Conservation (phyloP, 306 rosid species). For the Inga laurina region DNA sequence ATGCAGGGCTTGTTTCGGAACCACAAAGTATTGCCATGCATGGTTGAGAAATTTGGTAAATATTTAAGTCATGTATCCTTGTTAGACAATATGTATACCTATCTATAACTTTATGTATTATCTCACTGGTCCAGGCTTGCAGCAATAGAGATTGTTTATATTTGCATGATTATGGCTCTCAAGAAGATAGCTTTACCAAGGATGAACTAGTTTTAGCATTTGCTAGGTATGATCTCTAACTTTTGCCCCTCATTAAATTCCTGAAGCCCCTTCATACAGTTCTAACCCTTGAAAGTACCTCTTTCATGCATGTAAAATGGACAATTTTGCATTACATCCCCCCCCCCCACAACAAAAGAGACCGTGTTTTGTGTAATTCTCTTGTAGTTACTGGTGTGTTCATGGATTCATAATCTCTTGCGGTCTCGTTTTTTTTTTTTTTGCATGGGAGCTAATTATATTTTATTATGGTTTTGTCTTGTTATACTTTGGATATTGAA, state of each 20-base stretch:
- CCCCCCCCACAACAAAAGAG: not conserved
- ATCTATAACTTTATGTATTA: conserved; percentile 7
- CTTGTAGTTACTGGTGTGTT: not conserved
- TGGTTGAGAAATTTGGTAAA: conserved; percentile 62
- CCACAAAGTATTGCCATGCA: conserved; percentile 66
- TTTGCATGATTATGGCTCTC: conserved; percentile 56
- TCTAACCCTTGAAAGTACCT: not conserved
- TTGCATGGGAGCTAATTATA: not conserved
- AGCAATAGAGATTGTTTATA: conserved; percentile 55
- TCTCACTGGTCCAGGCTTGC: conserved; percentile 54
- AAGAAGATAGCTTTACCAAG: conserved; percentile 59
- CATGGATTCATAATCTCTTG: not conserved
- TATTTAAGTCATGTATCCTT: conserved; percentile 27
- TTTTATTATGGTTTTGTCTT: conserved; percentile 31
- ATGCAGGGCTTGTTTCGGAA: conserved; percentile 64
- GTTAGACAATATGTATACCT: not conserved
- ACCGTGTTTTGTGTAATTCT: not conserved
- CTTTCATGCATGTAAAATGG: conserved; percentile 3
- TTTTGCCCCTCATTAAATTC: not conserved
- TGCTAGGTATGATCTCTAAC: conserved; percentile 44
- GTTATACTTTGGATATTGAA: conserved; percentile 35
- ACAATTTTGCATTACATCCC: conserved; percentile 2
- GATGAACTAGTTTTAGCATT: conserved; percentile 56
- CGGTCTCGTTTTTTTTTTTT: not conserved
- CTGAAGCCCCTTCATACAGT: not conserved